Conservation (phyloP, 116 monocot species). For the Thalassia testudinum region DNA sequence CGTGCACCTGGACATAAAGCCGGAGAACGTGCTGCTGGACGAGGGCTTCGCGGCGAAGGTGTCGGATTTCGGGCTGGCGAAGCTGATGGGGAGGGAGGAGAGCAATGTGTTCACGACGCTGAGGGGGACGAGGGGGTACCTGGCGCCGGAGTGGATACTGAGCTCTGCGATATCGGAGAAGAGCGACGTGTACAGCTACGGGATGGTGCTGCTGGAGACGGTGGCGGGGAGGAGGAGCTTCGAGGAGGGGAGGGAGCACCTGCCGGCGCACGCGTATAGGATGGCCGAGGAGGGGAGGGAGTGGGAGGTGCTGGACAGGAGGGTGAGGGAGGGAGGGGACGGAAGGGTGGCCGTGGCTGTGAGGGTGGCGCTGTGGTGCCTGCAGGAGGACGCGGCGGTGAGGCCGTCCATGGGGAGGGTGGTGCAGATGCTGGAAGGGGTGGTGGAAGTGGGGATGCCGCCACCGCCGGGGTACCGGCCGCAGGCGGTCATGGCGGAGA, state of each 20-base stretch:
- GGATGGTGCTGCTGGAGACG: slow-evolving; percentile 82
- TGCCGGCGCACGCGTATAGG: slow-evolving; percentile 53
- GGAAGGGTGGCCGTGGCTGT: slow-evolving; percentile 30
- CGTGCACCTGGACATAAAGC: slow-evolving; percentile 78
- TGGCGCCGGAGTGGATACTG: slow-evolving; percentile 84
- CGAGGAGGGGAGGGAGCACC: slow-evolving; percentile 33
- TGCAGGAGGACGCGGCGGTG: slow-evolving; percentile 54
- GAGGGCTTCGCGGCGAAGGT: slow-evolving; percentile 65
- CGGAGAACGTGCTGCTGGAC: slow-evolving; percentile 75
- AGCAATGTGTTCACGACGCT: slow-evolving; percentile 71
- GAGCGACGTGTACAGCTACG: slow-evolving; percentile 86
- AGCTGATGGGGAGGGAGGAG: slow-evolving; percentile 67
- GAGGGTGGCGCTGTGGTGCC: slow-evolving; percentile 79
- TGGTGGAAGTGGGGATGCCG: slow-evolving; percentile 15
- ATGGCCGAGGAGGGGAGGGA: slow-evolving; percentile 57
- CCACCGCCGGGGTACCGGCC: no score
- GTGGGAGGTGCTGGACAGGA: slow-evolving; percentile 34
- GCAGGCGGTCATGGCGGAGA: no score
- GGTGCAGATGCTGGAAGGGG: slow-evolving; percentile 67
- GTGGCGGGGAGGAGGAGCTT: slow-evolving; percentile 80
- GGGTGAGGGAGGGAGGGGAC: slow-evolving; percentile 15
- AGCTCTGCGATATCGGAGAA: slow-evolving; percentile 74
- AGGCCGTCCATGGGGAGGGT: slow-evolving; percentile 72
- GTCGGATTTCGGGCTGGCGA: slow-evolving; percentile 77
- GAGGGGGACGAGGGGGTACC: slow-evolving; percentile 71